Evolutionary conservation across 768 basidiomycete species (phyloP).

Genomic region (Mycena belliarum): DNA sequence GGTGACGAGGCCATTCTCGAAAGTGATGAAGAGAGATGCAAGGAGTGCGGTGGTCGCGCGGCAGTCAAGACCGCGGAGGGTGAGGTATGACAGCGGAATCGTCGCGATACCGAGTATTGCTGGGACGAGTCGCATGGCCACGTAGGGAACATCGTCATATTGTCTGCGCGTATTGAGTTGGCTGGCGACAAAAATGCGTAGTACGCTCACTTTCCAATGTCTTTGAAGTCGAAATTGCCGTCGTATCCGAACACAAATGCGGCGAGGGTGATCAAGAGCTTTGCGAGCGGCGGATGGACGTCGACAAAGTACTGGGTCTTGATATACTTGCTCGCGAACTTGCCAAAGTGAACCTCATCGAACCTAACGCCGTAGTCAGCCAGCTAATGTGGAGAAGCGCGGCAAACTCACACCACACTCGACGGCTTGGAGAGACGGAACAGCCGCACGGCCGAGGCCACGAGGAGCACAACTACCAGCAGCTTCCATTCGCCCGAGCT

Average conservation of each 20-base stretch:
- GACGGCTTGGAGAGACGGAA: constrained; percentile 84
- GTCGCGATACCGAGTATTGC: constrained; percentile 87
- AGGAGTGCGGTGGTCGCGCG: constrained; percentile 91
- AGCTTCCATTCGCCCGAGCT: constrained; percentile 78
- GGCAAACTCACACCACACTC: constrained; percentile 84
- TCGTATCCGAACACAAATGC: constrained; percentile 87
- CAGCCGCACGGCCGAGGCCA: constrained; percentile 81
- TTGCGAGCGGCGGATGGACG: constrained; percentile 96
- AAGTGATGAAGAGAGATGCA: constrained; percentile 87
- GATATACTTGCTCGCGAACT: constrained; percentile 94
- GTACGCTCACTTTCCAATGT: constrained; percentile 92
- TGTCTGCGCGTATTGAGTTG: constrained; percentile 44
- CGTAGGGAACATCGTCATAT: constrained; percentile 88
- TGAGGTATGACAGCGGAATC: constrained; percentile 89
- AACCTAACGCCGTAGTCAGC: constrained; percentile 57
- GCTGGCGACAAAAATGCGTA: no score
- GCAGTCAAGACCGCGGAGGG: constrained; percentile 89
- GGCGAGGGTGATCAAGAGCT: constrained; percentile 90
- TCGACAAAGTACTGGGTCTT: constrained; percentile 91
- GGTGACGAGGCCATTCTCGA: constrained; percentile 95
- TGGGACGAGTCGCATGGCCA: constrained; percentile 97
- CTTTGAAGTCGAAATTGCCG: constrained; percentile 95
- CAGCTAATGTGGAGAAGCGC: constrained; percentile 1
- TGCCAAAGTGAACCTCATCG: constrained; percentile 98
- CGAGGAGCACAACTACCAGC: constrained; percentile 59